Conservation (phyloP, 1,139 yeast species). For the Saccharomyces hybrid region DNA sequence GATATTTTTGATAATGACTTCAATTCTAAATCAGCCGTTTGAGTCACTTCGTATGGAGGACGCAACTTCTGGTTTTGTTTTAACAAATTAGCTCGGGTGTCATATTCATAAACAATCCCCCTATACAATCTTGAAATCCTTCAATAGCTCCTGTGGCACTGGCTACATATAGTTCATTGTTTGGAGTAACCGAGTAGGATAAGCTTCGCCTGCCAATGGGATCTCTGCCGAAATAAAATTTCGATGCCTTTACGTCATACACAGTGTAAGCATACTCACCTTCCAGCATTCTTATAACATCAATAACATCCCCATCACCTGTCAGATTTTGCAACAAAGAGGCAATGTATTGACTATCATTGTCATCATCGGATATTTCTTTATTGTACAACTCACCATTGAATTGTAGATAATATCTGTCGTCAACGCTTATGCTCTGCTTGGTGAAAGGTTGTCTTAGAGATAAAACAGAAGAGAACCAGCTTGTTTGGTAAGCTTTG, state of each 20-base stretch:
- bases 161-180: slow-evolving; percentile 37
- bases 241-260: slow-evolving; percentile 35
- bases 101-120: slow-evolving; percentile 44
- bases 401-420: slow-evolving; percentile 50
- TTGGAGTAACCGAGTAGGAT: slow-evolving; percentile 35
- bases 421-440: slow-evolving; percentile 50
- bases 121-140: slow-evolving; percentile 45
- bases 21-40: slow-evolving; percentile 13
- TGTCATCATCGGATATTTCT: slow-evolving; percentile 37
- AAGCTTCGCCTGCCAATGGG: slow-evolving; percentile 73
- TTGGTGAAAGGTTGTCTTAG: slow-evolving; percentile 66
- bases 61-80: slow-evolving; percentile 9
- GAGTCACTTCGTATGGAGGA: slow-evolving; percentile 18
- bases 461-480: slow-evolving; percentile 62
- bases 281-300: slow-evolving; percentile 37
- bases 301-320: slow-evolving; percentile 29
- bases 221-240: slow-evolving; percentile 77
- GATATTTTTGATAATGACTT: slow-evolving; percentile 11
- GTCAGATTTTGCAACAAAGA: slow-evolving; percentile 18
- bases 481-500: slow-evolving; percentile 15
- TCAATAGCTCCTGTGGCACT: slow-evolving; percentile 34
- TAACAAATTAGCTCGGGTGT: slow-evolving; percentile 23
- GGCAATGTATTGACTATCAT: slow-evolving; percentile 45
- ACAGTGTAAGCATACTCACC: slow-evolving; percentile 80
- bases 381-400: slow-evolving; percentile 81